phyloP scores from a whole-genome alignment of 2,329 filamentous ascomycete species.

The Clonostachys sp. region DNA sequence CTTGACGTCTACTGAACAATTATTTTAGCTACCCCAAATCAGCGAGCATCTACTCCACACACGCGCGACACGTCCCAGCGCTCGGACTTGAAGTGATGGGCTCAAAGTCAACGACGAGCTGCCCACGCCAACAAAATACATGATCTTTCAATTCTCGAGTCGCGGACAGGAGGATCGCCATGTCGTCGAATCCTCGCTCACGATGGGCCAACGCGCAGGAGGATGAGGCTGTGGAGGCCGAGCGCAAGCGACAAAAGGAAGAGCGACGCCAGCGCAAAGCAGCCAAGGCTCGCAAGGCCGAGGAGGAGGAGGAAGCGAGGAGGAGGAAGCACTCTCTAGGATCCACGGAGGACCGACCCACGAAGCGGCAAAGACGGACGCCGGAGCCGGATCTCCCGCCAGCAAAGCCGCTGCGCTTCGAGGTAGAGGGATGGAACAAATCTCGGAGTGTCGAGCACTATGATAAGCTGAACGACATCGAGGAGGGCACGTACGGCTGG shows the following conservation, averaged over 20 bases:
- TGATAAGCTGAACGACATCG: slow-evolving; percentile 91
- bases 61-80: background rate
- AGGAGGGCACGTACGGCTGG: slow-evolving; percentile 94
- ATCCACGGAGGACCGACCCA: slow-evolving; percentile 36
- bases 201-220: slow-evolving; percentile 86
- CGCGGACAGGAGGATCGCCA: slow-evolving; percentile 18
- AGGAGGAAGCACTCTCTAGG: slow-evolving; percentile 13
- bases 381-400: slow-evolving; percentile 27
- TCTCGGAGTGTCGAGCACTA: slow-evolving; percentile 82
- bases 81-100: background rate
- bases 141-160: too few relatives aligned
- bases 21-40: too few relatives aligned
- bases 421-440: slow-evolving; percentile 60
- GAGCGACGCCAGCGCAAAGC: slow-evolving; percentile 82
- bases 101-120: background rate
- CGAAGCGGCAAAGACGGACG: slow-evolving; percentile 58
- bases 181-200: slow-evolving; percentile 63
- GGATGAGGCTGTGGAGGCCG: slow-evolving; percentile 69
- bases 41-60: too few relatives aligned
- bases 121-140: too few relatives aligned
- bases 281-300: slow-evolving; percentile 69
- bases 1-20: too few relatives aligned
- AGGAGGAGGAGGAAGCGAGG: slow-evolving; percentile 20
- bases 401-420: slow-evolving; percentile 66
- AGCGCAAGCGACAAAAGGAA: slow-evolving; percentile 77